Conservation (phyloP, 2,329 filamentous ascomycete species). For the Domatiomyces catenatus region DNA sequence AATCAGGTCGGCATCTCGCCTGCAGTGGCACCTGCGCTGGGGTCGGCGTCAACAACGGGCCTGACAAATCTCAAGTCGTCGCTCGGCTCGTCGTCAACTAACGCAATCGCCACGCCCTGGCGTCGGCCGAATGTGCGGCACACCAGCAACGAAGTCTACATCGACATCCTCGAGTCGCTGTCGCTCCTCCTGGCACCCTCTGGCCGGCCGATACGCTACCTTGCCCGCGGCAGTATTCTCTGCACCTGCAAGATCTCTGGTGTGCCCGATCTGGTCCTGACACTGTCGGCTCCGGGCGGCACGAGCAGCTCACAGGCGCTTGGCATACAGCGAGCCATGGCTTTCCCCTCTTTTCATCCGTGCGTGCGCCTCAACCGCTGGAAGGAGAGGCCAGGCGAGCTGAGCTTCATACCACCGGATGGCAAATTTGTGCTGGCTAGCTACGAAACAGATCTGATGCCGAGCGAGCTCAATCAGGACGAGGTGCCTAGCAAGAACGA, state of each 20-base stretch:
- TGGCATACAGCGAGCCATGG: slow-evolving; percentile 52
- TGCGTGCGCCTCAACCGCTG: slow-evolving; percentile 83
- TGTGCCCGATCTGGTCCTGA: slow-evolving; percentile 75
- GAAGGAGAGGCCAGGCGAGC: slow-evolving; percentile 72
- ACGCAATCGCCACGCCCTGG: slow-evolving; percentile 58
- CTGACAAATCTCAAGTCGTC: neutral
- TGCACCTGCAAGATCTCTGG: slow-evolving; percentile 94
- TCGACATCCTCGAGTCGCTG: slow-evolving; percentile 83
- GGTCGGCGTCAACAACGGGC: slow-evolving; percentile 30
- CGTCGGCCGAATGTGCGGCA: slow-evolving; percentile 81
- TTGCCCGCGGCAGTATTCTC: slow-evolving; percentile 80
- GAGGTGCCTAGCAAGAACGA: slow-evolving; percentile 39
- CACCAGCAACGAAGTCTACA: slow-evolving; percentile 93
- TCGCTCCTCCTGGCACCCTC: slow-evolving; percentile 81
- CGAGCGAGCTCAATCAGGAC: slow-evolving; percentile 46
- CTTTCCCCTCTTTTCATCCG: slow-evolving; percentile 87
- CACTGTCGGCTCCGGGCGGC: slow-evolving; percentile 65
- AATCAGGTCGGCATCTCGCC: slow-evolving; percentile 67
- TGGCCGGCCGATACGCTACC: slow-evolving; percentile 68
- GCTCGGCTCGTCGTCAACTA: slow-evolving; percentile 24
- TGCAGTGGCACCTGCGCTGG: slow-evolving; percentile 16
- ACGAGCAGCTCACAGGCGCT: slow-evolving; percentile 40
- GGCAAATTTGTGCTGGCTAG: slow-evolving; percentile 84
- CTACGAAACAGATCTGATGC: slow-evolving; percentile 84
- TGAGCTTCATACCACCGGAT: slow-evolving; percentile 94